These are phyloP conservation scores for Termitomyces sp. DNA, from an alignment of 768 basidiomycete species.

Conservation along the genomic window DNA sequence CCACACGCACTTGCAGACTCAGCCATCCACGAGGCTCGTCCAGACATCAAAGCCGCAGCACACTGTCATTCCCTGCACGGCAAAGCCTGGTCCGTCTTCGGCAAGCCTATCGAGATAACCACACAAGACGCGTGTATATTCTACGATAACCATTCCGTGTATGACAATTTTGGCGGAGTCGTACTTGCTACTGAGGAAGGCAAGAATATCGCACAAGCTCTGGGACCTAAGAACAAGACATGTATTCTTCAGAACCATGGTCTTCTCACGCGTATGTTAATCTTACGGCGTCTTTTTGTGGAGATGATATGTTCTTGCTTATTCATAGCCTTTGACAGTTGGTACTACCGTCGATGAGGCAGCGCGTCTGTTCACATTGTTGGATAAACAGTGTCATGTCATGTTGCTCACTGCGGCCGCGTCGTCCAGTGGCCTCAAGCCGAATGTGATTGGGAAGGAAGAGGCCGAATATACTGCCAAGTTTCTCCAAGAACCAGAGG, in stretches of 20 bases:
- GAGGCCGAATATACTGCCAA: constrained; percentile 24
- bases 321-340: constrained; percentile 19
- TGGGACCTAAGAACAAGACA: constrained; percentile 38
- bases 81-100: constrained; percentile 47
- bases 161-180: constrained; percentile 45
- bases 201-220: constrained; percentile 37
- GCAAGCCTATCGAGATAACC: constrained; percentile 38
- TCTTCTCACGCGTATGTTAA: constrained; percentile 25
- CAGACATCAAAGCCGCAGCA: constrained; percentile 44
- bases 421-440: constrained; percentile 24
- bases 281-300: not conserved
- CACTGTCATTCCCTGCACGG: constrained; percentile 49
- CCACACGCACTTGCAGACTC: constrained; percentile 23
- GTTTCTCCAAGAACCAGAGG: constrained; percentile 19
- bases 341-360: constrained; percentile 41
- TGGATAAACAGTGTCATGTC: constrained; percentile 46
- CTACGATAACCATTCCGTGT: constrained; percentile 40
- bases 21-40: constrained; percentile 43
- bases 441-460: constrained; percentile 20
- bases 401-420: constrained; percentile 44
- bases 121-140: constrained; percentile 45
- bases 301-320: not conserved
- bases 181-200: constrained; percentile 45
- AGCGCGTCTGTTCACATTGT: constrained; percentile 36
- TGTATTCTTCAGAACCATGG: constrained; percentile 44